Base-by-base conservation (phyloP, 495 filamentous ascomycete genomes). In the Penicillium nucicola region DNA sequence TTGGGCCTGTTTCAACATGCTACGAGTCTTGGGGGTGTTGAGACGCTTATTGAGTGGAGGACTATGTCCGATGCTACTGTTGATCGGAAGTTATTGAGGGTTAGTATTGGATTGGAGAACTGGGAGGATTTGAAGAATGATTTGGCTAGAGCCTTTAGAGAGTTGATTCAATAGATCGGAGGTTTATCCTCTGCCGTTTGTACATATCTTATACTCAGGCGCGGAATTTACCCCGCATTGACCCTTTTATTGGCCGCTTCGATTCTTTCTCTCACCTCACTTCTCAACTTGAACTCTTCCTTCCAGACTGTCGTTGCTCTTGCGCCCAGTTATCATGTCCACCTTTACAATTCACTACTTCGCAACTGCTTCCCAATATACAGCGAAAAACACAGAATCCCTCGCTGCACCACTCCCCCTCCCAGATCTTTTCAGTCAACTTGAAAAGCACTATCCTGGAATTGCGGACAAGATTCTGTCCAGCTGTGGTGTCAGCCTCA, bases 11-110 rank as follows among this genome's bases (percentile, higher is more conserved):
- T 97, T 75, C 89, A 95, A 55, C 93, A 98, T 77, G 92, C 93
- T 6, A 98, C 93, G 13, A 92, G 87, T 66, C 69, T 98, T 5
- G 93, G 93, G 4, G 90, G 92, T 1, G 90, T 97, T 9, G 93
- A 98, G 81, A 90, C 87, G 56, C 70, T 97, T 77, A 88, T 98
- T 61, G 78, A 61, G 64, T 76, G 65, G 77, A 70, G 58, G 46
- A 81, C 86, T 19, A 92, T 98, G 92, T 84, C 80, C 45, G 93
- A 98, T 76, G 41, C 66, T 12, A 74, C 53, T 9, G 85, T 90
- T 45, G 90, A 96, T 65, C 79, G 74, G 56, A 71, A 81, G 55
- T 64, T 98, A 63, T 61, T 96, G 66, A 76, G 93, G 45, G 68
- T 98, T 39, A 96, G 90, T 67, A 71, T 96, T 37, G 93, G 93